Evolutionary conservation across 2,329 filamentous ascomycete genomes (phyloP).

Genomic region (Lachnum nothofagi): DNA sequence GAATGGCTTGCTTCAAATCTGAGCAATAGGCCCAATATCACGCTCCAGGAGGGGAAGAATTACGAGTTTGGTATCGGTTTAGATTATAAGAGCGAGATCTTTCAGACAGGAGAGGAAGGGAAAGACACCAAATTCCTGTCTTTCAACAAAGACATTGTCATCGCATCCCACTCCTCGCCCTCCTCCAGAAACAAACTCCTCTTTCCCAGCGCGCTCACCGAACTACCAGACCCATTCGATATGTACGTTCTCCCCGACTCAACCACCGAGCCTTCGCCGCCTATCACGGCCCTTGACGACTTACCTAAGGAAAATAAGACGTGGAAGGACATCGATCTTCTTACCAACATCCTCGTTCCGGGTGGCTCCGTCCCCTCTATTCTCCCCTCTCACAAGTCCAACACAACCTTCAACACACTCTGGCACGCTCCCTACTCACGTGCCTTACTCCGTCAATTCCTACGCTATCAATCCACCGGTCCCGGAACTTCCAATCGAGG

Average conservation of each 20-base stretch:
- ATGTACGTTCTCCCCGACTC: slow-evolving; percentile 2
- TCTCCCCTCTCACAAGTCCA: slow-evolving; percentile 6
- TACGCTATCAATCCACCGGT: slow-evolving; percentile 39
- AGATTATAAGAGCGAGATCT: slow-evolving; percentile 21
- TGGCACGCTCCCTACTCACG: slow-evolving; percentile 36
- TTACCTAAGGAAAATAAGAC: slow-evolving; percentile 4
- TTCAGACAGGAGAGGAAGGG: slow-evolving; percentile 20
- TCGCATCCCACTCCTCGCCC: slow-evolving; percentile 9
- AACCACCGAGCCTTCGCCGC: not conserved
- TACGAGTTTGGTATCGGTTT: slow-evolving; percentile 24
- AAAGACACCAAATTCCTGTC: slow-evolving; percentile 19
- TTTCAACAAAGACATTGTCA: slow-evolving; percentile 14
- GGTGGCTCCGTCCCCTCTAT: slow-evolving; percentile 6
- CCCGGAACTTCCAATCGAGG: slow-evolving; percentile 40
- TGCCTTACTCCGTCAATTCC: slow-evolving; percentile 44
- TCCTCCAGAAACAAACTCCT: slow-evolving; percentile 3
- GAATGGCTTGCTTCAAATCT: slow-evolving; percentile 20
- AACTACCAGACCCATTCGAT: slow-evolving; percentile 10
- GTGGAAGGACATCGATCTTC: slow-evolving; percentile 11
- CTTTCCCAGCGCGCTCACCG: slow-evolving; percentile 18
- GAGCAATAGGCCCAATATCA: not conserved
- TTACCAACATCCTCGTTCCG: slow-evolving; percentile 15
- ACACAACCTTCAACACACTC: slow-evolving; percentile 3
- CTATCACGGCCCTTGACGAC: slow-evolving; percentile 11
- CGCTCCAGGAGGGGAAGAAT: not conserved